Percentiles rank a stretch among this genome's conserved stretches.
These are phyloP conservation scores for Cyberlindnera veronae DNA, from an alignment of 805 yeast species.

Conservation along the genomic window DNA sequence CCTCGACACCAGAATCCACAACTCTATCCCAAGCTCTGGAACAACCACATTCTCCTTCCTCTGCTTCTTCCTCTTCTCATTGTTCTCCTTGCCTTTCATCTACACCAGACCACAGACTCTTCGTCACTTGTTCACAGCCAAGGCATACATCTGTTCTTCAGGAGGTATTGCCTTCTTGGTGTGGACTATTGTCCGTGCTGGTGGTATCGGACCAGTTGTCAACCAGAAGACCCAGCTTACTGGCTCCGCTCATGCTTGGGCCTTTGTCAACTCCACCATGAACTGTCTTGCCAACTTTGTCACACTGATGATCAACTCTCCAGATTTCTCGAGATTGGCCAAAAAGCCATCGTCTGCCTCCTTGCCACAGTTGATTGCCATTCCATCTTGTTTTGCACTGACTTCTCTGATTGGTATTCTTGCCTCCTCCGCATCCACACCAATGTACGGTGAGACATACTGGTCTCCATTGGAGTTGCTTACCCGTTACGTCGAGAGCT, in stretches of 20 bases:
- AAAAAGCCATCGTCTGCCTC: conserved; percentile 47
- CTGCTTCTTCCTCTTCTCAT: conserved; percentile 79
- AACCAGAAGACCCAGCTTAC: conserved; percentile 48
- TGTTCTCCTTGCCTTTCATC: conserved; percentile 72
- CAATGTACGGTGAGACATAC: conserved; percentile 62
- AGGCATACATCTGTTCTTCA: conserved; percentile 74
- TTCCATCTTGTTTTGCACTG: conserved; percentile 74
- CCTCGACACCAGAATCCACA: conserved; percentile 57
- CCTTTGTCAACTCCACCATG: conserved; percentile 75
- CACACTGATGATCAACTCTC: conserved; percentile 80
- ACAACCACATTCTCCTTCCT: conserved; percentile 72
- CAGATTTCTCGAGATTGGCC: conserved; percentile 86
- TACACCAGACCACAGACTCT: conserved; percentile 81
- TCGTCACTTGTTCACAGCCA: conserved; percentile 79
- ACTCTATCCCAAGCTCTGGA: conserved; percentile 54
- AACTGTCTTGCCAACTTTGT: conserved; percentile 83
- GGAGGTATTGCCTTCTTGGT: conserved; percentile 81
- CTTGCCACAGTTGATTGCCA: conserved; percentile 58
- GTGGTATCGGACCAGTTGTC: conserved; percentile 74
- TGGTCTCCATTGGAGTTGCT: conserved; percentile 81
- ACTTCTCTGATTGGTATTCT: conserved; percentile 84
- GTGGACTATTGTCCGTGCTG: conserved; percentile 81
- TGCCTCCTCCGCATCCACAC: conserved; percentile 74
- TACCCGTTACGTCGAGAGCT: conserved; percentile 54
- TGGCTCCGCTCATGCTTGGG: conserved; percentile 76